Conservation (phyloP, 164 flowering plant species). For the Annona cherimola region DNA sequence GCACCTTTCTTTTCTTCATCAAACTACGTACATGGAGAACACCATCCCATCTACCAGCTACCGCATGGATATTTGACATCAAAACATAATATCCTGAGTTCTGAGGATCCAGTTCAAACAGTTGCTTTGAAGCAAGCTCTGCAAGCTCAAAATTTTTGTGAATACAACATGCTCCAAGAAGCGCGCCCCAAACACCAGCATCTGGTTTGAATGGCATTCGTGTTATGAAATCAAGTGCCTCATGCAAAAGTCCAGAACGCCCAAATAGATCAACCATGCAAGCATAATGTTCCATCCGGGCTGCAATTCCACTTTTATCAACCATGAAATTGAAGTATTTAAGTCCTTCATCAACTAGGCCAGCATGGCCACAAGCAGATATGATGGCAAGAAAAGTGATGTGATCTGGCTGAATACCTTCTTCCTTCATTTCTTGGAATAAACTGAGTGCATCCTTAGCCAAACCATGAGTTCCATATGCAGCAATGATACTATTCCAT, state of each 20-base stretch:
- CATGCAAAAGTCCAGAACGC: slow-evolving; percentile 58
- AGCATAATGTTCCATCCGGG: slow-evolving; percentile 81
- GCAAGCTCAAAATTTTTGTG: slow-evolving; percentile 73
- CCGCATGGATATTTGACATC: slow-evolving; percentile 65
- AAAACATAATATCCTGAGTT: slow-evolving; percentile 76
- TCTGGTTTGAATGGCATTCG: slow-evolving; percentile 72
- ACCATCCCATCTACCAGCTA: slow-evolving; percentile 60
- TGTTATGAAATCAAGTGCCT: slow-evolving; percentile 50
- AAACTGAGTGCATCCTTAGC: slow-evolving; percentile 41
- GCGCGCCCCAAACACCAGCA: slow-evolving; percentile 85
- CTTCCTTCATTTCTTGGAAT: slow-evolving; percentile 45
- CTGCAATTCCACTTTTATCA: slow-evolving; percentile 38
- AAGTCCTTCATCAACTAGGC: slow-evolving; percentile 60
- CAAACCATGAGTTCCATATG: slow-evolving; percentile 71
- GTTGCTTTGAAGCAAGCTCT: slow-evolving; percentile 52
- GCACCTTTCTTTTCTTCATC: slow-evolving; percentile 70
- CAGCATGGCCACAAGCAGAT: slow-evolving; percentile 79
- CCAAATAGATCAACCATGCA: slow-evolving; percentile 83
- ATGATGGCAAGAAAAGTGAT: slow-evolving; percentile 74
- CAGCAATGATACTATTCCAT: slow-evolving; percentile 88
- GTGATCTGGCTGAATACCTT: slow-evolving; percentile 66
- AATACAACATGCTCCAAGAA: slow-evolving; percentile 73
- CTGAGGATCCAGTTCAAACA: slow-evolving; percentile 60
- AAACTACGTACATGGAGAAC: slow-evolving; percentile 44
- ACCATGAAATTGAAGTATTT: slow-evolving; percentile 47